phyloP scores from a whole-genome alignment of 2,329 filamentous ascomycete species.

The Pseudocercospora macadamiae region DNA sequence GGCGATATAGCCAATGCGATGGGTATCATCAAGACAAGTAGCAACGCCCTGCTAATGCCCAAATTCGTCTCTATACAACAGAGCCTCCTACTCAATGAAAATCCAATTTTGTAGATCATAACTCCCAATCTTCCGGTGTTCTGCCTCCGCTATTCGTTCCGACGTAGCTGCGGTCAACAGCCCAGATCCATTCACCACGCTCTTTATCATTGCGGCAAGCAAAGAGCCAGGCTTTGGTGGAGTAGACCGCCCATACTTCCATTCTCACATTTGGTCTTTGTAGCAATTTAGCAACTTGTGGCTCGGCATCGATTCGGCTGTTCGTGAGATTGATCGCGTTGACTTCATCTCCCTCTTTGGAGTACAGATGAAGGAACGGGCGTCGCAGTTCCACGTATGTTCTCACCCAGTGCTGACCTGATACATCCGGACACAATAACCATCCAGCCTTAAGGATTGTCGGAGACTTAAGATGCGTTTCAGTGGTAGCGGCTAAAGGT shows the following conservation, averaged over 20 bases:
- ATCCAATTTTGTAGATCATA: background rate
- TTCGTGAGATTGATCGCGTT: conserved; percentile 87
- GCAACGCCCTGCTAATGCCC: conserved; percentile 6
- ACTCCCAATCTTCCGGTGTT: conserved; percentile 27
- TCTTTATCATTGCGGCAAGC: conserved; percentile 85
- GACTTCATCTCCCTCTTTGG: conserved; percentile 84
- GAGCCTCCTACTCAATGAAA: background rate
- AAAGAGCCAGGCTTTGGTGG: conserved; percentile 93
- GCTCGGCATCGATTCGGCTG: conserved; percentile 87
- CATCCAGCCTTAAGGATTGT: conserved; percentile 80
- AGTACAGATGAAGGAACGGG: conserved; percentile 91
- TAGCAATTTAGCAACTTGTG: conserved; percentile 80
- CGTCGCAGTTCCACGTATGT: conserved; percentile 89
- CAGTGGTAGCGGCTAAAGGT: conserved; percentile 75
- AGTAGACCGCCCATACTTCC: conserved; percentile 87
- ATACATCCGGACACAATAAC: conserved; percentile 75
- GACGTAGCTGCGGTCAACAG: conserved; percentile 73
- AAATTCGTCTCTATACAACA: conserved; percentile 7
- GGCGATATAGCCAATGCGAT: background rate
- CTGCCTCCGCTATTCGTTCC: conserved; percentile 47
- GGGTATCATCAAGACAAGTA: conserved; percentile 10
- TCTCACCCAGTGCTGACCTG: conserved; percentile 83
- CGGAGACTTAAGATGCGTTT: conserved; percentile 75
- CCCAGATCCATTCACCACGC: conserved; percentile 96
- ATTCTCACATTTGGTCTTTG: conserved; percentile 38